Evolutionary conservation across 1,284 basidiomycete genomes (phyloP).

Genomic region (Laetiporus sulphureus): DNA sequence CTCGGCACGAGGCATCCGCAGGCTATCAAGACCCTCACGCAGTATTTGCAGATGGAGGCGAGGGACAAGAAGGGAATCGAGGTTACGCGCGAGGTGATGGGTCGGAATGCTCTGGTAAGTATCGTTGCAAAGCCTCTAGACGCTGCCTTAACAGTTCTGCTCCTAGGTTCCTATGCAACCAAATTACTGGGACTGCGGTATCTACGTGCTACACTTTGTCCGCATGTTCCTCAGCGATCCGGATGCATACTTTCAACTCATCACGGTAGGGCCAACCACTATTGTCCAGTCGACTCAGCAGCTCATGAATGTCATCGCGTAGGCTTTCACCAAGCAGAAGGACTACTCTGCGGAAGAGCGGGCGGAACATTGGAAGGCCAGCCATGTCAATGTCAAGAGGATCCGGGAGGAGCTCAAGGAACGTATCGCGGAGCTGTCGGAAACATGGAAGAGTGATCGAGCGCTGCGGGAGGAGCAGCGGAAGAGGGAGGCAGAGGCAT

Average conservation of each 20-base stretch:
- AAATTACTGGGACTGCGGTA: conserved; percentile 83
- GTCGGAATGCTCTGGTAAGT: conserved; percentile 43
- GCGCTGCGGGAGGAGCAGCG: conserved; percentile 24
- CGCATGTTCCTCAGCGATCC: conserved; percentile 62
- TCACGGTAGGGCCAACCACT: conserved; percentile 33
- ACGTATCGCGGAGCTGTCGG: conserved; percentile 32
- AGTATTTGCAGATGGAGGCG: conserved; percentile 79
- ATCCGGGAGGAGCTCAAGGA: conserved; percentile 30
- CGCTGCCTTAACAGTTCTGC: no score
- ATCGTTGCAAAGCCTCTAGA: no score
- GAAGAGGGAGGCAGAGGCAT: conserved; percentile 23
- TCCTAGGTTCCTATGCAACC: conserved; percentile 70
- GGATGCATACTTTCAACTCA: conserved; percentile 33
- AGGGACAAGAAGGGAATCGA: conserved; percentile 59
- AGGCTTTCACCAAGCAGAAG: conserved; percentile 24
- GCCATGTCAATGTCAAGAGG: conserved; percentile 25
- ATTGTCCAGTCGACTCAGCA: no score
- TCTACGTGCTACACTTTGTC: conserved; percentile 80
- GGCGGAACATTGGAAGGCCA: conserved; percentile 41
- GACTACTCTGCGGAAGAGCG: conserved; percentile 25
- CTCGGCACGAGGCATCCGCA: conserved; percentile 65
- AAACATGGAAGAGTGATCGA: conserved; percentile 35
- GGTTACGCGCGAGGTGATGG: conserved; percentile 34
- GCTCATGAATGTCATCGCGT: no score
- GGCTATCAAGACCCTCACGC: conserved; percentile 52